Conservation (phyloP, 2,329 filamentous ascomycete genomes). For the Botryotinia convoluta region DNA sequence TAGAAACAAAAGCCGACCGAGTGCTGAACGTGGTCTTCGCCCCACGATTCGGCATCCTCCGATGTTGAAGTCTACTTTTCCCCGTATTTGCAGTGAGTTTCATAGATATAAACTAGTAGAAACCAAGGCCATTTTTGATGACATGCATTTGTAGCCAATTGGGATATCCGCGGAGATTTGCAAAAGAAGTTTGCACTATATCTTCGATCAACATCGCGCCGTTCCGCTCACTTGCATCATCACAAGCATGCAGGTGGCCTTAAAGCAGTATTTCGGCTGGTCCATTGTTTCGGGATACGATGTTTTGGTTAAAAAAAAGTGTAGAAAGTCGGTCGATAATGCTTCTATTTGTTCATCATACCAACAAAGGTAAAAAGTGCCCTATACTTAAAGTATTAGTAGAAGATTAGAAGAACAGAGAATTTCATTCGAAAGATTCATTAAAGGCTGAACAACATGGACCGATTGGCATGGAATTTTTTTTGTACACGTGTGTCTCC, state of each 20-base stretch:
- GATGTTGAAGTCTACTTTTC: background rate
- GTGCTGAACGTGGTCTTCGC: background rate
- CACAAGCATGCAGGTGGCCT: background rate
- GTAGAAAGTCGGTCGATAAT: background rate
- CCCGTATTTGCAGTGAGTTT: background rate
- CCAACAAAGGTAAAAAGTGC: background rate
- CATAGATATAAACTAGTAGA: background rate
- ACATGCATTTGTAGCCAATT: background rate
- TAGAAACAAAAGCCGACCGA: background rate
- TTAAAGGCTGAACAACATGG: background rate
- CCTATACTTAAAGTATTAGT: background rate
- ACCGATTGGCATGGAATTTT: background rate
- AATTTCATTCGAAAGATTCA: background rate
- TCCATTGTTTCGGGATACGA: constrained; percentile 1
- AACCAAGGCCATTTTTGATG: background rate
- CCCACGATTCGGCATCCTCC: background rate
- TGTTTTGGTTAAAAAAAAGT: background rate
- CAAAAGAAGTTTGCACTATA: background rate
- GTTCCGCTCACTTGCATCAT: background rate
- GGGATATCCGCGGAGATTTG: background rate
- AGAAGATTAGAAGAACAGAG: background rate
- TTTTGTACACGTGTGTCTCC: background rate
- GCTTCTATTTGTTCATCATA: background rate
- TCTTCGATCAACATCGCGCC: background rate
- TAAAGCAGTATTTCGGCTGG: background rate